phyloP scores from a whole-genome alignment of 345 rosid genomes.

The Pugionium dolabratum region DNA sequence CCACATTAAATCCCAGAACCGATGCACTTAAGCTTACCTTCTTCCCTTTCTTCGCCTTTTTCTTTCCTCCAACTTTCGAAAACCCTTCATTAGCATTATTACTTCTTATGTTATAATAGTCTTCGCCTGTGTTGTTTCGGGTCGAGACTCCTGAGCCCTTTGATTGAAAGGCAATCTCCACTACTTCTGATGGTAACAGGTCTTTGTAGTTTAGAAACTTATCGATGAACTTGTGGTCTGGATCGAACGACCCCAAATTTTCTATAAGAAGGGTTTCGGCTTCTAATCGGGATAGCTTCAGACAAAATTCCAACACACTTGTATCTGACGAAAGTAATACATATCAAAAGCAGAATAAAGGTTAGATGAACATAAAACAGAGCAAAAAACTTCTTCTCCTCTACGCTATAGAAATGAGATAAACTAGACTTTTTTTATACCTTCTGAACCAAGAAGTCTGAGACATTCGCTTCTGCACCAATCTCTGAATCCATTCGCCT shows the following conservation, averaged over 20 bases:
- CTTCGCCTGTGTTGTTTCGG: constrained; percentile 43
- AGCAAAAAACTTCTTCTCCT: background rate
- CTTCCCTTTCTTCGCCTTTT: constrained; percentile 86
- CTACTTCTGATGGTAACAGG: constrained; percentile 72
- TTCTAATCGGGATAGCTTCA: constrained; percentile 89
- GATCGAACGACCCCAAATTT: constrained; percentile 77
- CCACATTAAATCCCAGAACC: constrained; percentile 88
- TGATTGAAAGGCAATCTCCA: constrained; percentile 81
- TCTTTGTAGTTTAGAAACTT: constrained; percentile 93
- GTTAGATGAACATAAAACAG: background rate
- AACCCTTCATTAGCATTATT: constrained; percentile 45
- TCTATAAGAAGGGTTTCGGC: constrained; percentile 76
- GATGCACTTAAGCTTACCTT: constrained; percentile 82
- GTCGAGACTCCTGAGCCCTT: constrained; percentile 45
- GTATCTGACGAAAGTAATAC: constrained; percentile 52
- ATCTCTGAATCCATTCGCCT: constrained; percentile 88
- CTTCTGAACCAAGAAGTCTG: constrained; percentile 86
- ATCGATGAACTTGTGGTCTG: constrained; percentile 79
- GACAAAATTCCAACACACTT: constrained; percentile 85
- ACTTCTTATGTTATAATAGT: constrained; percentile 45
- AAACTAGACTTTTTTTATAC: constrained; percentile 38
- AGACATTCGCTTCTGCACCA: constrained; percentile 91
- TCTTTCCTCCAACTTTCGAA: constrained; percentile 74
- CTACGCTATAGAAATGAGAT: background rate
- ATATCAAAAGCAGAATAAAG: constrained; percentile 1